These are phyloP conservation scores for Groenewaldozyma auringiensis DNA, from an alignment of 1,139 yeast genomes.

Conservation along the genomic window DNA sequence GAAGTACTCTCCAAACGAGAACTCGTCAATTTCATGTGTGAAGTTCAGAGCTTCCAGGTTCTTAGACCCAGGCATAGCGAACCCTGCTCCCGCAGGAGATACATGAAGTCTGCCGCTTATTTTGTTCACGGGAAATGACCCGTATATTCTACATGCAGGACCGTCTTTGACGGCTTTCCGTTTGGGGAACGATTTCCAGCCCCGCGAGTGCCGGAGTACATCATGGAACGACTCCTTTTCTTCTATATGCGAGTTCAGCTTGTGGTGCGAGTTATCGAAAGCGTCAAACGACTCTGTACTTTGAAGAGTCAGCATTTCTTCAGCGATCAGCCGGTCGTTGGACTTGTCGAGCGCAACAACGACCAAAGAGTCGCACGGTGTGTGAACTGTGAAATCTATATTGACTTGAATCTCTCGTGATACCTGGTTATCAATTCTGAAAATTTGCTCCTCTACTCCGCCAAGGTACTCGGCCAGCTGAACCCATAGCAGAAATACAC, in stretches of 20 bases:
- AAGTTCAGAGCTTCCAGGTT: slow-evolving; percentile 44
- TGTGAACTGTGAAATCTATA: slow-evolving; percentile 69
- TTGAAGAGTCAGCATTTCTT: slow-evolving; percentile 53
- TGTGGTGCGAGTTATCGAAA: slow-evolving; percentile 3
- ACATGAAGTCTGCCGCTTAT: slow-evolving; percentile 74
- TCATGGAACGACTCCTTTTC: slow-evolving; percentile 18
- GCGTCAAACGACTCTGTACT: slow-evolving; percentile 6
- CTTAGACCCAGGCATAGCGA: slow-evolving; percentile 31
- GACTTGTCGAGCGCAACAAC: slow-evolving; percentile 75
- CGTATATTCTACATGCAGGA: slow-evolving; percentile 84
- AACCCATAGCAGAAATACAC: slow-evolving; percentile 70
- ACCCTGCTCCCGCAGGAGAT: slow-evolving; percentile 53
- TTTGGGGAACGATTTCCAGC: slow-evolving; percentile 52
- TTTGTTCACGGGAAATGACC: slow-evolving; percentile 77
- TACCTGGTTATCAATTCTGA: slow-evolving; percentile 53
- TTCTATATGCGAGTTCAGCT: slow-evolving; percentile 10
- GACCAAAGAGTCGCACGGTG: slow-evolving; percentile 73
- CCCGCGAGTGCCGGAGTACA: slow-evolving; percentile 20
- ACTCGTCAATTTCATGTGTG: slow-evolving; percentile 77
- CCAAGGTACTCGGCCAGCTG: slow-evolving; percentile 82
- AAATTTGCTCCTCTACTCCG: slow-evolving; percentile 73
- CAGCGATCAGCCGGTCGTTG: slow-evolving; percentile 68
- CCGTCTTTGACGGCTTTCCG: slow-evolving; percentile 34
- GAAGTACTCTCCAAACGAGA: slow-evolving; percentile 84
- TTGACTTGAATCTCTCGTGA: slow-evolving; percentile 60